Base-by-base conservation (phyloP, 352 stramenopile species). In the Globisporangium orthogonon region DNA sequence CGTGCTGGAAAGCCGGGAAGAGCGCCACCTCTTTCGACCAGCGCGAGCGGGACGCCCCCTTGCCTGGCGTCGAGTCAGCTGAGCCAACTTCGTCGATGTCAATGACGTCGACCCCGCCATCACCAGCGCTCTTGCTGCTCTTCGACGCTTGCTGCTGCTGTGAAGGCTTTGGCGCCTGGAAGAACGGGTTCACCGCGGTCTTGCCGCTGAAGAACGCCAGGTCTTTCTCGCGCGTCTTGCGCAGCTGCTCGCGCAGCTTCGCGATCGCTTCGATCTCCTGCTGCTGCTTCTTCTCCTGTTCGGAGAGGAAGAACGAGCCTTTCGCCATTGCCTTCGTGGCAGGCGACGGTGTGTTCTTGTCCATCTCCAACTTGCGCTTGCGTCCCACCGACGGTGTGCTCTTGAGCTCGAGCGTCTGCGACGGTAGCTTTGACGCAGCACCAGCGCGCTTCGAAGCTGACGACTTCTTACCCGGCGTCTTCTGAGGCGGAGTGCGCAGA, bases 191-290 rank as follows among this genome's bases (percentile, higher is more conserved):
- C 11, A 73, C 63, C 2, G 57, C 67, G 31, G 76, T 76, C 4
- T 59, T 54, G 10, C 73, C 75, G n/a, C 63, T 71, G 45, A 89
- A 91, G 54, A 90, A 91, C 28, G 69, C 77, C 17, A 80, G 56
- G 58, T 91, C 82, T 17, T 83, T 83, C 51, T 91, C 82, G 5
- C 82, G 78, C 23, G 76, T 75, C 55, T 81, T 66, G 2, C 76
- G 71, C 45, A 89, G 60, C 40, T 91, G 70, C 43, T 89, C 79
- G 13, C 78, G 79, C 40, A 91, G 78, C 6, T 67, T 61, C 7
- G 70, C 74, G 37, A 89, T 62, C 2, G 82, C 74, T 37, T 91
- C 77, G 54, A 89, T 84, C 56, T 87, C 79, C 44, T 88, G 76
- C 0, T 87, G 53, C 41, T 89, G 73, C 45, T 87, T 87, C 60